These are phyloP conservation scores for Phytophthora pistaciae DNA, from an alignment of 352 stramenopile genomes.

Conservation along the genomic window DNA sequence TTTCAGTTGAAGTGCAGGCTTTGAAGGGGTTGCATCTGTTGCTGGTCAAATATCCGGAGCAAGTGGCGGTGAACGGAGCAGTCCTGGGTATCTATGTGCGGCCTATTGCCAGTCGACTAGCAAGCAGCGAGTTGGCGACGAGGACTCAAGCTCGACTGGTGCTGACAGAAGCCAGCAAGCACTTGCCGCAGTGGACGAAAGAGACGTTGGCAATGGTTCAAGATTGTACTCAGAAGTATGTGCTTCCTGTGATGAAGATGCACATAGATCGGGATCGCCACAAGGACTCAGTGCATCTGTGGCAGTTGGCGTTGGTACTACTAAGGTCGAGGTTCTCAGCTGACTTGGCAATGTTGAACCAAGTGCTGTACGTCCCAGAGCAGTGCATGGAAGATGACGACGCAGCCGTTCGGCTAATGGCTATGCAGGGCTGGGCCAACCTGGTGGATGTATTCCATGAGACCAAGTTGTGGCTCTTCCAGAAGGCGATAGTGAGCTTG, in stretches of 20 bases:
- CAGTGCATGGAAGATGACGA: slow-evolving; percentile 58
- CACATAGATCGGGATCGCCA: slow-evolving; percentile 51
- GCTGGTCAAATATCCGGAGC: slow-evolving; percentile 58
- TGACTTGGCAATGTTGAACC: slow-evolving; percentile 58
- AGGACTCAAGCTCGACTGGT: slow-evolving; percentile 56
- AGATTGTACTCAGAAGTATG: slow-evolving; percentile 55
- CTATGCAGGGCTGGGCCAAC: slow-evolving; percentile 60
- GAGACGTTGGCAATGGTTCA: slow-evolving; percentile 44
- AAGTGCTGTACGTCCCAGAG: slow-evolving; percentile 66
- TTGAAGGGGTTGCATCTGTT: slow-evolving; percentile 68
- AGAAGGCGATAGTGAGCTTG: slow-evolving; percentile 59
- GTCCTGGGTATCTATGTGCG: slow-evolving; percentile 59
- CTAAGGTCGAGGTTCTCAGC: slow-evolving; percentile 47
- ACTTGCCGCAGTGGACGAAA: slow-evolving; percentile 44
- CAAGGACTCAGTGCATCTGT: slow-evolving; percentile 61
- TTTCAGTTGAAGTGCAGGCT: slow-evolving; percentile 67
- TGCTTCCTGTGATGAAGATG: slow-evolving; percentile 63
- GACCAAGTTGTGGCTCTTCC: slow-evolving; percentile 64
- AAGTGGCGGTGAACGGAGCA: slow-evolving; percentile 32
- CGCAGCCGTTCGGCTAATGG: slow-evolving; percentile 53
- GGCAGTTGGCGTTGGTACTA: slow-evolving; percentile 63
- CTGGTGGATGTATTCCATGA: slow-evolving; percentile 59
- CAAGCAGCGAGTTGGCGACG: slow-evolving; percentile 57
- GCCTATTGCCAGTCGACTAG: slow-evolving; percentile 61
- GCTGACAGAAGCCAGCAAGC: slow-evolving; percentile 53